phyloP scores from a whole-genome alignment of 257 asterid genomes.

The Nicotiana tomentosiformis region DNA sequence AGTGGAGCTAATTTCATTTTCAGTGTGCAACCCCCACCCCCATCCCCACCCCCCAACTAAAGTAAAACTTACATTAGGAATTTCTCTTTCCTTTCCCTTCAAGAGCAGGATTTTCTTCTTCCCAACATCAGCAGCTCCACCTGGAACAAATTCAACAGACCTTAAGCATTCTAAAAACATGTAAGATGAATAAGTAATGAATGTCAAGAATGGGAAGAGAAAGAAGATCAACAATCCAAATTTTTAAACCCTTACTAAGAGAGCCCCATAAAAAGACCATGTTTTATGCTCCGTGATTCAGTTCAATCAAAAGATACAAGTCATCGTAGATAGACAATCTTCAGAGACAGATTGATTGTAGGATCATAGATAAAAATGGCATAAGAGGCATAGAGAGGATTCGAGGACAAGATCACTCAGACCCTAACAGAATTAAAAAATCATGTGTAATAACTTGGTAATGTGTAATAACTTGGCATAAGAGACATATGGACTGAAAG shows the following conservation, averaged over 20 bases:
- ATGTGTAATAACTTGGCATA: background rate
- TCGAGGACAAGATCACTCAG: background rate
- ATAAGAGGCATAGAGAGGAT: background rate
- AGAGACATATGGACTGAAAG: too few species aligned
- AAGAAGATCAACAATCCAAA: background rate
- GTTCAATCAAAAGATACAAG: background rate
- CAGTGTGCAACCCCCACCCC: background rate
- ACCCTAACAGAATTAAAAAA: background rate
- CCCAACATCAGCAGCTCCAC: slow-evolving; percentile 44
- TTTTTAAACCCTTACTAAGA: background rate
- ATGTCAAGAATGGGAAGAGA: background rate
- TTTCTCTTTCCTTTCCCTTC: slow-evolving; percentile 80
- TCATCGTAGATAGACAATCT: background rate
- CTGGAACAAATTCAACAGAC: slow-evolving; percentile 28
- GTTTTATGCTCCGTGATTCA: background rate
- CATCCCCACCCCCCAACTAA: background rate
- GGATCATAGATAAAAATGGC: background rate
- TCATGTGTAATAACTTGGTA: background rate
- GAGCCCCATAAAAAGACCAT: background rate
- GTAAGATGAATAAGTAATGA: background rate
- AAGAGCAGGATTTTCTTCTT: slow-evolving; percentile 75
- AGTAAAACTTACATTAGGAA: slow-evolving; percentile 47
- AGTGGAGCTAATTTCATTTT: slow-evolving; percentile 1
- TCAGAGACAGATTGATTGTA: background rate
- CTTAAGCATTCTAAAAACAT: background rate